phyloP scores from a whole-genome alignment of 106 monocot species.

The Ottelia alismoides region DNA sequence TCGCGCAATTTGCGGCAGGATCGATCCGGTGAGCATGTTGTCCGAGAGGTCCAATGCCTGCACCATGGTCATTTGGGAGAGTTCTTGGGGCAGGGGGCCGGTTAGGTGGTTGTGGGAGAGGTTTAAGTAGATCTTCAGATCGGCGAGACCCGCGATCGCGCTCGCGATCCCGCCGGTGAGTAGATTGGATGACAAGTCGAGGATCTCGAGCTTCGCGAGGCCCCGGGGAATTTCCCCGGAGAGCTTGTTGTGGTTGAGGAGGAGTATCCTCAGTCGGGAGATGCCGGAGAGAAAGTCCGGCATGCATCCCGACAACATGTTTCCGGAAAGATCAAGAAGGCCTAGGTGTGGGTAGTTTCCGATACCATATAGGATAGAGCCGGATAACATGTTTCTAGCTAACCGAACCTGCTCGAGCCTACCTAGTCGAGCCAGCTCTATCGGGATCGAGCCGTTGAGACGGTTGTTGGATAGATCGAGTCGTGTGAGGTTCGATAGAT shows the following conservation, averaged over 20 bases:
- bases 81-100: conserved; percentile 49
- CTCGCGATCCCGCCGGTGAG: conserved; percentile 51
- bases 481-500: conserved; percentile 72
- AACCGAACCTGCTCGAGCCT: conserved; percentile 46
- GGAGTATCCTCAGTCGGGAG: conserved; percentile 38
- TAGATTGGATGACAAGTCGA: conserved; percentile 71
- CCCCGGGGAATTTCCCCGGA: conserved; percentile 44
- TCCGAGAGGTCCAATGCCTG: conserved; percentile 56
- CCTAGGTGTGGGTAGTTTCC: conserved; percentile 42
- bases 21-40: conserved; percentile 51
- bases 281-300: conserved; percentile 44
- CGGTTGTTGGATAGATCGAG: conserved; percentile 62
- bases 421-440: conserved; percentile 32
- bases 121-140: conserved; percentile 65
- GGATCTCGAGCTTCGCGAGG: conserved; percentile 54
- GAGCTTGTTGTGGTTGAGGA: conserved; percentile 58
- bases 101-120: conserved; percentile 52
- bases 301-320: conserved; percentile 45
- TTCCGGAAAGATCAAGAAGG: conserved; percentile 55
- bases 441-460: conserved; percentile 67
- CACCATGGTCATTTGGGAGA: conserved; percentile 74
- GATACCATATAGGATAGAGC: conserved; percentile 46
- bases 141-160: conserved; percentile 27
- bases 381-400: conserved; percentile 51
- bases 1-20: conserved; percentile 66